Percentiles rank a stretch among this genome's conserved stretches.
Conservation (phyloP, 1,284 basidiomycete genomes). For the Sanghuangporus sanghuang region DNA sequence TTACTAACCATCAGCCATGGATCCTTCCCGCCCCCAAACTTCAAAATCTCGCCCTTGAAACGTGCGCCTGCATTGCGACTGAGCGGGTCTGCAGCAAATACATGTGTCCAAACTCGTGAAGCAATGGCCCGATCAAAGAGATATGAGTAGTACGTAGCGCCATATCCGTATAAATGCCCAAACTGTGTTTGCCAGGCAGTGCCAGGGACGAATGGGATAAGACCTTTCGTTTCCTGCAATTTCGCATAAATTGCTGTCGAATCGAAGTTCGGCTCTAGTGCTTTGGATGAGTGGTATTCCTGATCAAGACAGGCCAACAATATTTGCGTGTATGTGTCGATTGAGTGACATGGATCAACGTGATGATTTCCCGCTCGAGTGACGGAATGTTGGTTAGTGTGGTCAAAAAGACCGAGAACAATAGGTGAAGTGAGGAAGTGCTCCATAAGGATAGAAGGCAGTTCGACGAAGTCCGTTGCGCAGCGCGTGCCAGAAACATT, state of each 20-base stretch:
- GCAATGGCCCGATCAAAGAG: slow-evolving; percentile 95
- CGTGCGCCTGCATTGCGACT: slow-evolving; percentile 66
- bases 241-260: slow-evolving; percentile 64
- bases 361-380: slow-evolving; percentile 51
- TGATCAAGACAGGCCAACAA: slow-evolving; percentile 89
- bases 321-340: slow-evolving; percentile 90
- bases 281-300: slow-evolving; percentile 74
- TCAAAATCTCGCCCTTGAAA: slow-evolving; percentile 74
- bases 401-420: slow-evolving; percentile 77
- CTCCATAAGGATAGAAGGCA: slow-evolving; percentile 99
- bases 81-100: slow-evolving; percentile 68
- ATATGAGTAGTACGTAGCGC: slow-evolving; percentile 97
- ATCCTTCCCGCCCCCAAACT: slow-evolving; percentile 85
- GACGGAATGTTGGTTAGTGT: slow-evolving; percentile 34
- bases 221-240: slow-evolving; percentile 64
- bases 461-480: slow-evolving; percentile 96
- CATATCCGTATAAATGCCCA: slow-evolving; percentile 93
- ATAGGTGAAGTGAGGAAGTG: slow-evolving; percentile 84
- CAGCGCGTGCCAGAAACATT: slow-evolving; percentile 98
- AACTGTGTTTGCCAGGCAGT: slow-evolving; percentile 96
- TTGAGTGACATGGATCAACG: slow-evolving; percentile 66
- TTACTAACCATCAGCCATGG: slow-evolving; percentile 92
- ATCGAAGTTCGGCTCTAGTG: slow-evolving; percentile 55
- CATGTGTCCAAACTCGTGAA: slow-evolving; percentile 76
- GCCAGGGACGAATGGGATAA: slow-evolving; percentile 76